Conservation (phyloP, 495 filamentous ascomycete species). For the Annulohypoxylon stygium region DNA sequence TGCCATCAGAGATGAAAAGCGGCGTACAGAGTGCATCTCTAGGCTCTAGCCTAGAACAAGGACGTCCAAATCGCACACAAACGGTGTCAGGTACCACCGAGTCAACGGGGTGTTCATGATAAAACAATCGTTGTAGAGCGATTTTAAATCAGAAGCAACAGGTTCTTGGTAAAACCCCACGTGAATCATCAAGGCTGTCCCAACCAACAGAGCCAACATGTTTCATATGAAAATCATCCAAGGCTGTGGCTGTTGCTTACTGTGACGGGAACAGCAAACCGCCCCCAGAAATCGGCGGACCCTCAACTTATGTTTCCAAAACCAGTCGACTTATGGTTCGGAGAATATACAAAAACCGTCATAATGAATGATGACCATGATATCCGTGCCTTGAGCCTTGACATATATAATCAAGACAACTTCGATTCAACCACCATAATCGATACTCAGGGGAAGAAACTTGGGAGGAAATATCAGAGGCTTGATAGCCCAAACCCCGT, state of each 20-base stretch:
- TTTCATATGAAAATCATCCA: neutral
- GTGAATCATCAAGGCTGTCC: slow-evolving; percentile 2
- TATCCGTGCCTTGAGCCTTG: slow-evolving; percentile 4
- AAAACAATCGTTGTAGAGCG: neutral
- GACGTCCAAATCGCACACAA: slow-evolving; percentile 3
- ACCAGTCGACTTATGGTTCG: neutral
- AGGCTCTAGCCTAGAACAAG: slow-evolving; percentile 13
- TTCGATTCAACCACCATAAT: slow-evolving; percentile 1
- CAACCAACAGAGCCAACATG: slow-evolving; percentile 6
- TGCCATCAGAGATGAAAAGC: slow-evolving; percentile 26
- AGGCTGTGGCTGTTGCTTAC: neutral
- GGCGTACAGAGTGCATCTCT: slow-evolving; percentile 20
- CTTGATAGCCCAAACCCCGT: neutral
- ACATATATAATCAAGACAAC: slow-evolving; percentile 12
- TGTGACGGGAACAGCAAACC: neutral
- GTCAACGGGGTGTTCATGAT: slow-evolving; percentile 5
- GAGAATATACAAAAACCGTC: neutral
- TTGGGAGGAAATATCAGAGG: neutral
- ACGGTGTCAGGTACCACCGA: neutral
- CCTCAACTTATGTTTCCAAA: neutral
- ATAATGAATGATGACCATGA: slow-evolving; percentile 3
- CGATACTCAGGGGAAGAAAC: neutral
- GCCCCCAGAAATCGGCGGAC: neutral
- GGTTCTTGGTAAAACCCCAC: neutral
- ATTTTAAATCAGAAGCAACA: neutral